These are phyloP conservation scores for Lolium multiflorum DNA, from an alignment of 176 grass and related monocot genomes.

Conservation along the genomic window DNA sequence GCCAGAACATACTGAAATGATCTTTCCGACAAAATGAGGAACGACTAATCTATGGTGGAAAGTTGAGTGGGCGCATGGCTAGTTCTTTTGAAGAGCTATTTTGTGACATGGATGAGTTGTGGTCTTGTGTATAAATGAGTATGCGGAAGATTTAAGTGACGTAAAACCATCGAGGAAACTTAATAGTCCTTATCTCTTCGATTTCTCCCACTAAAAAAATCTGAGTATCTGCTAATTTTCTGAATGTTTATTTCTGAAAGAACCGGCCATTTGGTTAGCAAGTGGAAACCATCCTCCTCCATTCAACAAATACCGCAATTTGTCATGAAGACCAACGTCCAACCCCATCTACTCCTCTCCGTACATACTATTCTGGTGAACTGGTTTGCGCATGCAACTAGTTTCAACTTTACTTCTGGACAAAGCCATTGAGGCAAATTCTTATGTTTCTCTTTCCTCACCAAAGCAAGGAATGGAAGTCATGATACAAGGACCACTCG, in stretches of 20 bases:
- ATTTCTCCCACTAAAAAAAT: neutral
- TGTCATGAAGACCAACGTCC: neutral
- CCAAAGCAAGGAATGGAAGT: neutral
- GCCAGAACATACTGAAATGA: neutral
- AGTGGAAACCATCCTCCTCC: slow-evolving; percentile 7
- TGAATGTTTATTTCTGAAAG: neutral
- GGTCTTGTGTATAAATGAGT: slow-evolving; percentile 6
- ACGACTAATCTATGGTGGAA: neutral
- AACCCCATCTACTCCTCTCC: neutral
- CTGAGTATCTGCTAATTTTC: neutral
- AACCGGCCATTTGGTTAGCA: neutral
- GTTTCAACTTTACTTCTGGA: neutral
- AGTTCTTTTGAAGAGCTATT: slow-evolving; percentile 25
- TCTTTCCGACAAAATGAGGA: neutral
- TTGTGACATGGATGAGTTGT: neutral
- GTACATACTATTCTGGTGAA: neutral
- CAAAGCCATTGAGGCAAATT: neutral
- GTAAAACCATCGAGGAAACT: neutral
- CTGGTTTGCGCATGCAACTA: neutral
- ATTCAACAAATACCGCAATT: neutral
- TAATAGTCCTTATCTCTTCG: neutral
- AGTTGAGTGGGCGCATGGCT: neutral
- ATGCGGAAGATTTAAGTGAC: neutral
- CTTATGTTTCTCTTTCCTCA: neutral
- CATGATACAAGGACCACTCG: neutral